Percentiles rank a stretch among this genome's conserved stretches.
phyloP scores from a whole-genome alignment of 225 moss, liverwort and hornwort genomes.

The Pleurozium schreberi region DNA sequence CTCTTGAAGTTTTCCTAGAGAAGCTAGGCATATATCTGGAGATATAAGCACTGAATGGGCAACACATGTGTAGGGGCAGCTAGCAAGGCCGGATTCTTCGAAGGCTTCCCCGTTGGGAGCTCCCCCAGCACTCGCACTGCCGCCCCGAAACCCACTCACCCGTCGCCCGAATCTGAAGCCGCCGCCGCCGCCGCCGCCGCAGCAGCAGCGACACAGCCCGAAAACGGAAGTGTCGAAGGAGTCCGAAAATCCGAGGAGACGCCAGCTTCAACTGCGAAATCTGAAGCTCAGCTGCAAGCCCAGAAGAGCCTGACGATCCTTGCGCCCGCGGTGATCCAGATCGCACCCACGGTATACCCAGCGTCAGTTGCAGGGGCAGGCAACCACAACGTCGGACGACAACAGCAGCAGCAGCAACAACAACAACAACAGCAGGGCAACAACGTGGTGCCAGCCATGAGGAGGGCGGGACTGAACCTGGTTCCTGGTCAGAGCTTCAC shows the following conservation, averaged over 20 bases:
- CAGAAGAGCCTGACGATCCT: slow-evolving; percentile 16
- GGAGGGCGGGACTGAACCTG: slow-evolving; percentile 18
- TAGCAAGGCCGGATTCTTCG: slow-evolving; percentile 40
- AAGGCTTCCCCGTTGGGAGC: slow-evolving; percentile 9
- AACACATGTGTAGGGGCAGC: slow-evolving; percentile 58
- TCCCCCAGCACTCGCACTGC: not conserved
- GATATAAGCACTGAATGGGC: slow-evolving; percentile 43
- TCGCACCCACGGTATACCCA: slow-evolving; percentile 7
- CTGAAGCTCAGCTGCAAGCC: not conserved
- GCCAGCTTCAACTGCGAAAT: not conserved
- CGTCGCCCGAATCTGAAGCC: slow-evolving; percentile 9
- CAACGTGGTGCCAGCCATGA: slow-evolving; percentile 29
- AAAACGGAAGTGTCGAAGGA: not conserved
- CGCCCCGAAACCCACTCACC: not conserved
- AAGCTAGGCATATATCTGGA: slow-evolving; percentile 1
- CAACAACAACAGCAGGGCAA: not conserved
- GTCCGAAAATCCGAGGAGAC: not conserved
- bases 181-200: not conserved
- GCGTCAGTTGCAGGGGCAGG: not conserved
- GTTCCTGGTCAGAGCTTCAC: slow-evolving; percentile 44
- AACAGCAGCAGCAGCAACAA: not conserved
- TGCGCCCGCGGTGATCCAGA: slow-evolving; percentile 25
- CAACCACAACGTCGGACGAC: not conserved
- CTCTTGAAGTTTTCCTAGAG: not conserved
- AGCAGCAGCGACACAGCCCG: not conserved